A percentile compares a stretch with the other conserved stretches of the same genome.
These are phyloP conservation scores for Neurospora cerealis DNA, from an alignment of 495 filamentous ascomycete species.

Conservation along the genomic window DNA sequence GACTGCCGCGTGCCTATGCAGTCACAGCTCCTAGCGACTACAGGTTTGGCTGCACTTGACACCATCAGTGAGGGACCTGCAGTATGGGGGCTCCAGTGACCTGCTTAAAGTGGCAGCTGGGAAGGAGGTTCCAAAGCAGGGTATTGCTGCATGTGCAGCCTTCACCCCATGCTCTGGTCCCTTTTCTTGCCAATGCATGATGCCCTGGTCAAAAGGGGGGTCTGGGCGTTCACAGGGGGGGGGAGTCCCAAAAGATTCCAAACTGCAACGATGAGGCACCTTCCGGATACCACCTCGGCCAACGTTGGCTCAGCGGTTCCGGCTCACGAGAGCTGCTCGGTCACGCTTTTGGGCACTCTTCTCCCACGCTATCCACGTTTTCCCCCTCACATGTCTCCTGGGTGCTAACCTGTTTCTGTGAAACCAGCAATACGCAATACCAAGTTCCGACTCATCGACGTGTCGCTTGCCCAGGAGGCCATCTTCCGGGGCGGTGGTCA, in stretches of 20 bases:
- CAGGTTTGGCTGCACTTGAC: not conserved
- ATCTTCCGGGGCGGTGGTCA: conserved; percentile 94
- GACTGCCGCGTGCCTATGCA: conserved; percentile 9
- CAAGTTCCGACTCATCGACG: conserved; percentile 89
- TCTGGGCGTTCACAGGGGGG: not conserved
- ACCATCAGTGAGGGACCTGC: not conserved
- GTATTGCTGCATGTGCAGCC: not conserved
- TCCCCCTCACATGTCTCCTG: not conserved
- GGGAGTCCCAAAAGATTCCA: not conserved
- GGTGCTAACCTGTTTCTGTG: not conserved
- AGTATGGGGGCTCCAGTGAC: not conserved
- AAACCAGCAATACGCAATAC: conserved; percentile 83
- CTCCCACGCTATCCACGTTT: not conserved
- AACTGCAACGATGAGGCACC: not conserved
- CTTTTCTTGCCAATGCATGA: not conserved
- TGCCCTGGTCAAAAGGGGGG: not conserved
- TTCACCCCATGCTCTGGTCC: not conserved
- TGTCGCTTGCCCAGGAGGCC: conserved; percentile 73
- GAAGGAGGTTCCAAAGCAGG: not conserved
- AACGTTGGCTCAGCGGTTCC: not conserved
- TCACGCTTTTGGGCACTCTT: not conserved
- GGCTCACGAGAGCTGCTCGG: not conserved
- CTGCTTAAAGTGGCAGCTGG: conserved; percentile 6
- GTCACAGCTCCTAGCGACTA: not conserved
- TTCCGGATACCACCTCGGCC: not conserved